Base-by-base conservation (phyloP, 2,329 filamentous ascomycete genomes). In the Colletotrichum destructivum region DNA sequence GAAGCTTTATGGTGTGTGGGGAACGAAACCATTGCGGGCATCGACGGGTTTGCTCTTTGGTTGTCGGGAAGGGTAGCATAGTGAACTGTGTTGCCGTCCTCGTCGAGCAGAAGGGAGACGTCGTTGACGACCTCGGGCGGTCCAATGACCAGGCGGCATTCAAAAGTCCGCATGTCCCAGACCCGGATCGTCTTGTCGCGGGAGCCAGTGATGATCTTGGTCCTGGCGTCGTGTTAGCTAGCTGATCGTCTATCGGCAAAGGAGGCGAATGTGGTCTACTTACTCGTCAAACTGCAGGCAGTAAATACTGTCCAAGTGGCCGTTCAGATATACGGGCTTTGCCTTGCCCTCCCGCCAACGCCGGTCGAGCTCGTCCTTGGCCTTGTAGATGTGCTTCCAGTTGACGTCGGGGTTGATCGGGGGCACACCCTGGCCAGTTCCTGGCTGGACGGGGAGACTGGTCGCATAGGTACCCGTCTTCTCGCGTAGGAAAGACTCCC, bases 231-330 rank as follows among this genome's bases (percentile, higher is more conserved):
- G 21, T 46, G 77, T 87, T 80, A 87, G 83, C 74, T 64, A 12
- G 4, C 21, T 8, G 52, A 56, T 40, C 38, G 21, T 3, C 2
- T 11, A 42, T 2, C 16, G 15, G 31, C 31, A 35, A 35, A 40
- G 7, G 23, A 16, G 31, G 21, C 38, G 40, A 26, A 26, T 26
- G 40, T 4, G 31, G 26, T 35, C 35, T 4, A 85, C 92, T 77
- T 88, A 95, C 92, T 98, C 96, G 81, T 99, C 96, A 80, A 98
- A 99, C 79, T 99, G 96, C 68, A 97, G 90, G 82, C 96, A 99
- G 84, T 99, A 99, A 69, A 99, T 97, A 75, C 95, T 98, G 81
- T 99, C 96, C 35, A 92, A 91, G 80, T 99, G 96, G 2, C 96
- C 96, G 77, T 96, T 94, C 26, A 99, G 88, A 81, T 98, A 98